Conservation (phyloP, 2,329 filamentous ascomycete species). For the Xylariaceae sp. region DNA sequence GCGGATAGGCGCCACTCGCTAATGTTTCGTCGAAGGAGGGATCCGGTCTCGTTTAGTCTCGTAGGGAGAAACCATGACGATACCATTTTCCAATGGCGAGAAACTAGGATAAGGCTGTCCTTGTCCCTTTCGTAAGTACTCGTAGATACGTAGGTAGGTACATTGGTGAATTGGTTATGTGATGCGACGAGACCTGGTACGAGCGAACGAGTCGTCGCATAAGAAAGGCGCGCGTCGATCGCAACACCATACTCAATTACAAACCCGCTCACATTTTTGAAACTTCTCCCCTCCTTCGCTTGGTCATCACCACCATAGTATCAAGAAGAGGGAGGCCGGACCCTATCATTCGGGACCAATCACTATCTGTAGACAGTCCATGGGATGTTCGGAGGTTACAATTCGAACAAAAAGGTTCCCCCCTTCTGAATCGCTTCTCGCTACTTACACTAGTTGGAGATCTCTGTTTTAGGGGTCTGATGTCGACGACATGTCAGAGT, state of each 20-base stretch:
- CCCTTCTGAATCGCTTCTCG: background rate
- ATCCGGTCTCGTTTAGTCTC: no score
- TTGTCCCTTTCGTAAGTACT: slow-evolving; percentile 1
- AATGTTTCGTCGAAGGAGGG: background rate
- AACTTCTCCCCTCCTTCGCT: slow-evolving; percentile 10
- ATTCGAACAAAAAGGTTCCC: background rate
- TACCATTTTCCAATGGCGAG: background rate
- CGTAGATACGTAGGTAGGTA: no score
- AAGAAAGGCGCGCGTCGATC: slow-evolving; percentile 6
- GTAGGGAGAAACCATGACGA: no score
- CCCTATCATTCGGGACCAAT: slow-evolving; percentile 2
- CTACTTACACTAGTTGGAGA: background rate
- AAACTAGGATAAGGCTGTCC: slow-evolving; percentile 16
- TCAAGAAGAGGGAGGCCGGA: background rate
- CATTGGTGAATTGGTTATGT: no score
- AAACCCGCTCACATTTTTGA: background rate
- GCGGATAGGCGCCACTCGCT: slow-evolving; percentile 3
- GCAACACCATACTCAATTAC: background rate
- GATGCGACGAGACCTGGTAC: no score
- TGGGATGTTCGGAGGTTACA: background rate
- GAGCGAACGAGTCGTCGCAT: background rate
- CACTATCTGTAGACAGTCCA: background rate
- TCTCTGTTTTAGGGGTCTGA: slow-evolving; percentile 1
- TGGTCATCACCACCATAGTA: slow-evolving; percentile 8
- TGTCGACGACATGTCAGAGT: slow-evolving; percentile 1